Evolutionary conservation across 164 flowering plant species (phyloP), one percentile per base, ranked within the genome.

Genomic region (Nelumbo lutea): DNA sequence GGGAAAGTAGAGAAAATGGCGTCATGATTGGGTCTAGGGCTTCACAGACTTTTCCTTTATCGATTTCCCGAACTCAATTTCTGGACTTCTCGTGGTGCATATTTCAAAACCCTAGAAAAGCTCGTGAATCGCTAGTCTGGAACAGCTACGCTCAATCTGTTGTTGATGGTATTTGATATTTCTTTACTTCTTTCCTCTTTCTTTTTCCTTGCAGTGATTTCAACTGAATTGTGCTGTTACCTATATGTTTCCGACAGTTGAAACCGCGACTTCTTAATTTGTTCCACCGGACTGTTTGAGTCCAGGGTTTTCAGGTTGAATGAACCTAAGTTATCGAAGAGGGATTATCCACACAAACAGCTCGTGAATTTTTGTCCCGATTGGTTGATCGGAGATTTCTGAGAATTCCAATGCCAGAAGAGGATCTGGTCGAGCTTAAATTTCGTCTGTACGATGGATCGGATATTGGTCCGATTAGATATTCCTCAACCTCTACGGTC

Each of bases 401-500:
- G 42, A 40, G 66, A 47, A 41, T 10, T 41, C 77, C 76, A 72
- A 83, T 83, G 86, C 83, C 85, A 68, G 85, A 82, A 55, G 87
- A 81, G 67, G 87, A 82, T 44, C 65, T 80, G 60, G 79, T 84
- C 38, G 85, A 84, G 67, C 71, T 84, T n/a, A 84, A 84, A 73
- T 86, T 86, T 68, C 65, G 90, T 42, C 68, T 86, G 59, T 82
- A 72, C 48, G 90, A 86, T 80, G 90, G 90, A 75, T 73, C 88
- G 0, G 90, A 86, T 69, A 80, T 86, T 9, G 90, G 90, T 72
- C 90, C 90, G 46, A 80, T 77, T 58, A 75, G 75, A 43, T 86
- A 84, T 61, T 78, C 84, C 0, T 73, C 85, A 9, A 76, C 90
- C 1, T 71, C 88, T 2, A 86, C 90, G 0, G 75, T 86, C 38